Evolutionary conservation across 1,284 basidiomycete genomes (phyloP), one percentile per base, ranked within the genome.

Genomic region (Microbotryomycetes sp.): DNA sequence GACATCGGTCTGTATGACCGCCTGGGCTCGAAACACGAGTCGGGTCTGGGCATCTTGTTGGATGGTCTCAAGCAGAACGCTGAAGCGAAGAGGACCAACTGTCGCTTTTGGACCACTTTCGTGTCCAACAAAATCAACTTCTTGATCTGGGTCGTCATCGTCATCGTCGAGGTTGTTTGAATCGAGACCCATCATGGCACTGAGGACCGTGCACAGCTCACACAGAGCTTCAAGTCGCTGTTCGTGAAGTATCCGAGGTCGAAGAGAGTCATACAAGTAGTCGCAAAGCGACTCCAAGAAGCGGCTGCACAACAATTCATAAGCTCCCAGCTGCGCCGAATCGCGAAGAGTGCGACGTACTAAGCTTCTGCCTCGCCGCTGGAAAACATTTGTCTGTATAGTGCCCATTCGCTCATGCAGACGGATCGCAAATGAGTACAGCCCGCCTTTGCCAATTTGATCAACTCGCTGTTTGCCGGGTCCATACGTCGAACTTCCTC

Each of bases 11-110:
- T 92, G 88, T 50, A 96, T 84, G 52, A 94, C 81, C 1, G 89
- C 82, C 75, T 96, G 91, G 7, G 91, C 91, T 72, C 93, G 87
- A 80, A 96, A 96, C 69, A 96, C 90, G 54, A 96, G 76, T 56
- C 91, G 79, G 5, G 92, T 96, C 78, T 96, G 92, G 1, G 91
- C 90, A 72, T 96, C 92, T 74, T 94, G 91, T 24, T 94, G 76
- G 1, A 96, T 86, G 83, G 91, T 90, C 72, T 88, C 83, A 46
- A 96, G 76, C 5, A 96, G 77, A 56, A 54, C 27, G 49, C 62
- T 61, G 60, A 72, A 72, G 18, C 62, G 45, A 3, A 72, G 54
- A 5, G 55, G 51, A 26, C 57, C 62, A 2, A 68, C 41, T 3
- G 53, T 5, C 4, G 52, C 41, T 18, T 23, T 29, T 24, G 50